phyloP scores from a whole-genome alignment of 805 yeast species.

The Yamadazyma scolyti region DNA sequence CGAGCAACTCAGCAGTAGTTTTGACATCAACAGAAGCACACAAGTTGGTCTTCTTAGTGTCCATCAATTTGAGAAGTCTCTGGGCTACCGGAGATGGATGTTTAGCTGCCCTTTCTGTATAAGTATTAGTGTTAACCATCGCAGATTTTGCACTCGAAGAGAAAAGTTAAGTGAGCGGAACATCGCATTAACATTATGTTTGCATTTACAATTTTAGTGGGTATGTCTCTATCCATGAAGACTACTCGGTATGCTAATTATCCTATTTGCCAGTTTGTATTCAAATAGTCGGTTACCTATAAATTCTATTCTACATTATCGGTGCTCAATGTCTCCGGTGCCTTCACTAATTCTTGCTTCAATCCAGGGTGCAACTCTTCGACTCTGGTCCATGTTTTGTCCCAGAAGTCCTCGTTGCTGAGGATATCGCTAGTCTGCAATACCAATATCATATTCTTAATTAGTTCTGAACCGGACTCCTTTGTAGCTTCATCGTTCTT shows the following conservation, averaged over 20 bases:
- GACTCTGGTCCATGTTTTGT: slow-evolving; percentile 28
- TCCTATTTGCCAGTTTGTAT: too few species aligned
- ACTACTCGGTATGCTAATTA: too few species aligned
- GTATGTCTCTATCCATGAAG: too few species aligned
- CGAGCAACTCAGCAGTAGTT: slow-evolving; percentile 70
- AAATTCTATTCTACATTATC: too few species aligned
- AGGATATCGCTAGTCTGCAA: slow-evolving; percentile 26
- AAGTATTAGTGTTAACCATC: slow-evolving; percentile 36
- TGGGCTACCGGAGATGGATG: slow-evolving; percentile 81
- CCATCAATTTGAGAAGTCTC: slow-evolving; percentile 71
- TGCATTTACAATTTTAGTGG: too few species aligned
- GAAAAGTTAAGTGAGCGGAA: too few species aligned
- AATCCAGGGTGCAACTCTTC: slow-evolving; percentile 26
- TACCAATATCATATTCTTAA: slow-evolving; percentile 41
- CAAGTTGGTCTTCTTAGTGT: slow-evolving; percentile 74
- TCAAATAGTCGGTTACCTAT: too few species aligned
- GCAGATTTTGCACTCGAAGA: too few species aligned
- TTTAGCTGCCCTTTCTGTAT: slow-evolving; percentile 61
- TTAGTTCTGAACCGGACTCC: slow-evolving; percentile 34
- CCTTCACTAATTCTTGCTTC: slow-evolving; percentile 7
- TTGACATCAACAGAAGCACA: slow-evolving; percentile 94
- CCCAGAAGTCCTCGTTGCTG: slow-evolving; percentile 24
- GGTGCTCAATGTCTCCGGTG: too few species aligned
- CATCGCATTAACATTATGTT: too few species aligned
- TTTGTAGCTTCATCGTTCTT: slow-evolving; percentile 14